These are phyloP conservation scores for Wickerhamiella dianesei DNA, from an alignment of 805 yeast genomes.

Conservation along the genomic window DNA sequence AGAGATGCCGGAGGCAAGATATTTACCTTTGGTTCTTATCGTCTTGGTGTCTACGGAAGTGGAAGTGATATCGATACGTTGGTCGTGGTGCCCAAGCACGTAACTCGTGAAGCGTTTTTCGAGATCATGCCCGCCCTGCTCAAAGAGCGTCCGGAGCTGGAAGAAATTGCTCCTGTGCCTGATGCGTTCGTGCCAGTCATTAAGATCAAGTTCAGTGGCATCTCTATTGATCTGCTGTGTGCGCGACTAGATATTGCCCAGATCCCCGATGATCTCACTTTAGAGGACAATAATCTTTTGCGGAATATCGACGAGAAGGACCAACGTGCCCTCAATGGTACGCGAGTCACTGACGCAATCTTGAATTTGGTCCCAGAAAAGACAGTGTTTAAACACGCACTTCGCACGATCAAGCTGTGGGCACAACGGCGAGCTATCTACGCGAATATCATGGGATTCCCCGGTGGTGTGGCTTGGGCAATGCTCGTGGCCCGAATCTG, in stretches of 20 bases:
- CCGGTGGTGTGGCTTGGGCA: slow-evolving; percentile 99
- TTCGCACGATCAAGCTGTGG: slow-evolving; percentile 90
- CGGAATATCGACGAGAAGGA: slow-evolving; percentile 86
- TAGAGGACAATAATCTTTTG: slow-evolving; percentile 73
- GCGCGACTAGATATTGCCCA: slow-evolving; percentile 75
- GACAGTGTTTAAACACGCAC: slow-evolving; percentile 80
- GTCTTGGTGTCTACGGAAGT: slow-evolving; percentile 94
- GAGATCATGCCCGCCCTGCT: slow-evolving; percentile 60
- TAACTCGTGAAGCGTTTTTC: slow-evolving; percentile 79
- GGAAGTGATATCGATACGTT: slow-evolving; percentile 96
- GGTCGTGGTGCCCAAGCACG: slow-evolving; percentile 95
- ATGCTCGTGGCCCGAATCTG: slow-evolving; percentile 97
- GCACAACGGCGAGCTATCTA: slow-evolving; percentile 90
- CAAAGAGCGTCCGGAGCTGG: slow-evolving; percentile 63
- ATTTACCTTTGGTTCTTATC: slow-evolving; percentile 89
- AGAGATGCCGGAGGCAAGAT: slow-evolving; percentile 94
- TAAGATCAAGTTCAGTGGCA: slow-evolving; percentile 74
- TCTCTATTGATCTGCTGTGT: slow-evolving; percentile 83
- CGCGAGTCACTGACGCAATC: slow-evolving; percentile 93
- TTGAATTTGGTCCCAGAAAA: slow-evolving; percentile 82
- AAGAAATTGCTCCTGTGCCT: slow-evolving; percentile 85
- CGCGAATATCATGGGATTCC: slow-evolving; percentile 92
- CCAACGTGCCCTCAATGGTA: slow-evolving; percentile 81
- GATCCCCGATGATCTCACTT: slow-evolving; percentile 58
- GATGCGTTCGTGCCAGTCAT: slow-evolving; percentile 98